Percentiles rank a stretch among this genome's conserved stretches.
phyloP scores from a whole-genome alignment of 345 rosid species.

The Eucalyptus camaldulensis region DNA sequence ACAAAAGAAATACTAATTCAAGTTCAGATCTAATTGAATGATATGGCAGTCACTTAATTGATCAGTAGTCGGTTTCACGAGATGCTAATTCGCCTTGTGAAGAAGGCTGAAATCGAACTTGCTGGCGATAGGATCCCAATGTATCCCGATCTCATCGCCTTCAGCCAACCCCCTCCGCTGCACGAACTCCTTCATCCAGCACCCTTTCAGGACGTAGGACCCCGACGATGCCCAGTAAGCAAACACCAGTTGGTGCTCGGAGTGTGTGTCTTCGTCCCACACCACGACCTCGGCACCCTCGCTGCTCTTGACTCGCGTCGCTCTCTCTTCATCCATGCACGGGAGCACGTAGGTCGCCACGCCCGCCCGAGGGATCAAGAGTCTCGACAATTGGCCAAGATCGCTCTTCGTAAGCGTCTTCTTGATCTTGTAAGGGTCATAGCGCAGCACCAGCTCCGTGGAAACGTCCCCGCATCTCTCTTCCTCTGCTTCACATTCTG shows the following conservation, averaged over 20 bases:
- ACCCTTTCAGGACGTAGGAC: background rate
- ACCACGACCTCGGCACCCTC: background rate
- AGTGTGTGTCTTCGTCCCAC: accelerated
- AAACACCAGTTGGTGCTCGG: background rate
- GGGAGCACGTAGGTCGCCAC: background rate
- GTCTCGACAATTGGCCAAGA: background rate
- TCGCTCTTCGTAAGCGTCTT: background rate
- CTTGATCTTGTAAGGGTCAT: background rate
- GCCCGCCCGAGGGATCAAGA: background rate
- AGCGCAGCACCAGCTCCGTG: background rate
- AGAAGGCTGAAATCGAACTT: background rate
- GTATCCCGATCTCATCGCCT: background rate
- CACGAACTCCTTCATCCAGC: background rate
- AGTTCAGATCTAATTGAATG: background rate
- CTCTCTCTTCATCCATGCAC: background rate
- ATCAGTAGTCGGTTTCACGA: background rate
- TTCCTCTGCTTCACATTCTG: background rate
- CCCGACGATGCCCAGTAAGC: background rate
- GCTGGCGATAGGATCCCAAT: background rate
- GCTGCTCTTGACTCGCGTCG: background rate
- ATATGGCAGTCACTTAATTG: background rate
- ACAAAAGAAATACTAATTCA: background rate
- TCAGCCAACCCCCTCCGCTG: background rate
- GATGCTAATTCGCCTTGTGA: background rate
- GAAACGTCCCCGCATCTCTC: background rate